These are phyloP conservation scores for Hypsizygus marmoreus DNA, from an alignment of 768 basidiomycete species.

Conservation along the genomic window DNA sequence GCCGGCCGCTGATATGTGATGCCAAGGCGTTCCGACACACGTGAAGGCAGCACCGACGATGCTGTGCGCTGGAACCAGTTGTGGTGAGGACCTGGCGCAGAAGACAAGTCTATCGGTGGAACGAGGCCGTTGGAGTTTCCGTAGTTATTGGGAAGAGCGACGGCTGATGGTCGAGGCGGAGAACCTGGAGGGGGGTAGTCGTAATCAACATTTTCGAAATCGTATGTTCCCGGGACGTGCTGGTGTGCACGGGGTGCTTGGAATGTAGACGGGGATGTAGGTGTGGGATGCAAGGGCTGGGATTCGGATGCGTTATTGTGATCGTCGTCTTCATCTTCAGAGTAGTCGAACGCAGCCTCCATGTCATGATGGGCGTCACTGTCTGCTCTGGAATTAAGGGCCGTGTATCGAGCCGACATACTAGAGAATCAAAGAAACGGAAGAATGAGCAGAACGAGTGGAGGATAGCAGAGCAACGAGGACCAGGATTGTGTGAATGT, in stretches of 20 bases:
- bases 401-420: conserved; percentile 67
- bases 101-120: conserved; percentile 46
- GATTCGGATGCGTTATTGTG: conserved; percentile 49
- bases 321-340: conserved; percentile 69
- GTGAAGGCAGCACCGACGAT: conserved; percentile 55
- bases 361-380: conserved; percentile 54
- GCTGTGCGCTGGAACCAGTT: conserved; percentile 63
- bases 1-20: conserved; percentile 37
- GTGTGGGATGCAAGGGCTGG: conserved; percentile 50
- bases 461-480: conserved; percentile 12
- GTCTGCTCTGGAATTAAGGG: conserved; percentile 57
- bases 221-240: conserved; percentile 54
- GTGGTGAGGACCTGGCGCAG: conserved; percentile 32
- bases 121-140: conserved; percentile 78
- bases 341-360: conserved; percentile 86
- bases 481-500: not conserved
- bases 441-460: conserved; percentile 14
- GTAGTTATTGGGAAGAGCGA: conserved; percentile 66
- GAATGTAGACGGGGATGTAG: conserved; percentile 30
- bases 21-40: conserved; percentile 48
- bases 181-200: conserved; percentile 84
- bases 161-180: conserved; percentile 64
- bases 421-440: conserved; percentile 12
- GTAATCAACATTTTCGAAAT: conserved; percentile 82
- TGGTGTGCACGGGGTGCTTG: conserved; percentile 22